Evolutionary conservation across 352 stramenopile genomes (phyloP), one percentile per base, ranked within the genome.

Genomic region (Poterioochromonas sp.): DNA sequence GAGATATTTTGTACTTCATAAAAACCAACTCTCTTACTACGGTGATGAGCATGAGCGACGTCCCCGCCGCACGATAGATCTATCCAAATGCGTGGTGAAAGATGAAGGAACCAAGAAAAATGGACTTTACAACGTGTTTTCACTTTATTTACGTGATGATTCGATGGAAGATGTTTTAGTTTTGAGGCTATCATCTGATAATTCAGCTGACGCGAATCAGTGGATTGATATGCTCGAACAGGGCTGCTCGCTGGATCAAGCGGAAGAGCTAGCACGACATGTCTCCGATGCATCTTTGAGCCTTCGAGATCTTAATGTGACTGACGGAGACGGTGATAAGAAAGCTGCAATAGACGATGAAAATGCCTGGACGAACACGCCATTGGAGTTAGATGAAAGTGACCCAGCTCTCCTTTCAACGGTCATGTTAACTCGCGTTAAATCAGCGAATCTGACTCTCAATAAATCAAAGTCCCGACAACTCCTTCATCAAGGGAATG

Each of bases 101-200:
- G 62, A 79, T 69, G 76, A 79, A 34, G 76, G 76, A 47, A 64
- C 32, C 2, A 79, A 78, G 35, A 79, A 79, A 39, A 54, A 54
- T 54, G 76, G 76, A 39, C 2, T n/a, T 8, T 58, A 43, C 43
- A 22, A 78, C 29, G 32, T 64, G 0, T 74, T 78, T 63, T 18
- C 64, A 47, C 49, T 73, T 64, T 69, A 65, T 62, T 44, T 69
- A 53, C 0, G 41, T 15, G 76, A 70, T 22, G 34, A n/a, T 47
- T 11, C 39, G 2, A n/a, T 1, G 20, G 37, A 74, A n/a, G 34
- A 47, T 47, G 15, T 18, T 43, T 35, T 64, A 62, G 3, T 79
- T 32, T 8, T 74, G 3, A 8, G 76, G 8, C 32, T 78, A 53
- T 79, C 62, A 32, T 68, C 63, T 49, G 62, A 65, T 40, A 79